Percentiles rank a stretch among this genome's conserved stretches.
phyloP scores from a whole-genome alignment of 108 stramenopile species.

The Nannochloropsis gaditana region DNA sequence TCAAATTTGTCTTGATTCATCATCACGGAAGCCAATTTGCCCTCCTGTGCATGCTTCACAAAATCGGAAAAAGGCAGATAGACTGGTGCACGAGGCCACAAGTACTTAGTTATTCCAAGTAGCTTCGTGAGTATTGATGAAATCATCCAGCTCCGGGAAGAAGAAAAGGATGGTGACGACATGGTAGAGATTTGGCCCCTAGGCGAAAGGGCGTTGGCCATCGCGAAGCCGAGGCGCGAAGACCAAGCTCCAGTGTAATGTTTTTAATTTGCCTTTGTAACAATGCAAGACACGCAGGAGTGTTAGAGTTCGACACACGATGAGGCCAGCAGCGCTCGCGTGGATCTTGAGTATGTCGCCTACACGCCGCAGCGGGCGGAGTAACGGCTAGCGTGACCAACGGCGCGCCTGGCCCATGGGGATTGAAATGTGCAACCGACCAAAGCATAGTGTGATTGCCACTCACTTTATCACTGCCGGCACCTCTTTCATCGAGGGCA shows the following conservation, averaged over 20 bases:
- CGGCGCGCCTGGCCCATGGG: no score
- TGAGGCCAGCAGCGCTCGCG: no score
- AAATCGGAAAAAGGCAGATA: constrained; percentile 6
- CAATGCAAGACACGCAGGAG: no score
- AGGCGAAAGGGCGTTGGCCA: neutral
- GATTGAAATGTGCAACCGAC: no score
- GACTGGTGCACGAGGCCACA: neutral
- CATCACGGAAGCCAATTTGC: neutral
- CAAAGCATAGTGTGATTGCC: no score
- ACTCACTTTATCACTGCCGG: no score
- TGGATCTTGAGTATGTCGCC: no score
- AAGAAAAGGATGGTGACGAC: neutral
- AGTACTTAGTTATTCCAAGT: neutral
- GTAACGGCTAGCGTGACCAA: no score
- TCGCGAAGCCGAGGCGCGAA: neutral
- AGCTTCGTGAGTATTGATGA: neutral
- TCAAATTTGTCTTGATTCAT: constrained; percentile 9
- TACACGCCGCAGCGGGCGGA: no score
- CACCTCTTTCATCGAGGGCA: no score
- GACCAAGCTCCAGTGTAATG: neutral
- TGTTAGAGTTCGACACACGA: no score
- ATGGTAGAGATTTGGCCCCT: neutral
- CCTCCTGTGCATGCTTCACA: neutral
- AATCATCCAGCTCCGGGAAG: constrained; percentile 12
- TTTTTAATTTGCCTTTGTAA: no score